A percentile compares a stretch with the other conserved stretches of the same genome.
Evolutionary conservation across 345 rosid species (phyloP).

Genomic region (Rhodamnia argentea): DNA sequence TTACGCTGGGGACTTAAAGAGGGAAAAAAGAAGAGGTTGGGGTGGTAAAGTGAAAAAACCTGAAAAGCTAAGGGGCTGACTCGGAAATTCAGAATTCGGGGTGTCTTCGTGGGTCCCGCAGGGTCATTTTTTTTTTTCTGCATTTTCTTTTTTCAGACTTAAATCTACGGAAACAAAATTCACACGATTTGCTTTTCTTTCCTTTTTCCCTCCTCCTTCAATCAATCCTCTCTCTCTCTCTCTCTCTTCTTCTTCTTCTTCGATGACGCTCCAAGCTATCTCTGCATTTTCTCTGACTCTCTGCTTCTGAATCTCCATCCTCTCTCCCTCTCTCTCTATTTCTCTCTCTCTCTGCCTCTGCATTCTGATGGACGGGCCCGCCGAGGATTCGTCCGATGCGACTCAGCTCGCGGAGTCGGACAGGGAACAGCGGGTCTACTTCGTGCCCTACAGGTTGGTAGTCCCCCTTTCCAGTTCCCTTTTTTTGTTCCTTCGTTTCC

Average conservation of each 20-base stretch:
- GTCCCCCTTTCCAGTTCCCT: not conserved
- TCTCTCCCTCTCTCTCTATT: not conserved
- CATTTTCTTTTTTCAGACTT: no score
- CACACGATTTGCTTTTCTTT: no score
- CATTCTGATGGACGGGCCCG: conserved; percentile 25
- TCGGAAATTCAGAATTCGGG: not conserved
- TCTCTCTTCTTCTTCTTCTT: no score
- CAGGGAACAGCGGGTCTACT: conserved; percentile 81
- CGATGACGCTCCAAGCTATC: not conserved
- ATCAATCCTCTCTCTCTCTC: no score
- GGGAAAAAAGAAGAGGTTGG: not conserved
- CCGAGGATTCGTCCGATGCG: conserved; percentile 49
- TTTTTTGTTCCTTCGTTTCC: not conserved
- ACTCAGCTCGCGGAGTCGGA: conserved; percentile 48
- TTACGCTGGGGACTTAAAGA: not conserved
- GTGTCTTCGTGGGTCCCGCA: not conserved
- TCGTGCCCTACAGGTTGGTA: conserved; percentile 70
- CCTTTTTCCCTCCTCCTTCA: no score
- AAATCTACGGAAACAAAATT: no score
- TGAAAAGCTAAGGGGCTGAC: not conserved
- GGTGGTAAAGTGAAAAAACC: not conserved
- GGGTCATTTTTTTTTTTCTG: no score
- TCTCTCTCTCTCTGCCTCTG: not conserved
- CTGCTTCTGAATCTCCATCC: not conserved
- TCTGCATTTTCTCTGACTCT: conserved; percentile 7